These are phyloP conservation scores for Phytophthora podocarpi DNA, from an alignment of 352 stramenopile genomes.

Conservation along the genomic window DNA sequence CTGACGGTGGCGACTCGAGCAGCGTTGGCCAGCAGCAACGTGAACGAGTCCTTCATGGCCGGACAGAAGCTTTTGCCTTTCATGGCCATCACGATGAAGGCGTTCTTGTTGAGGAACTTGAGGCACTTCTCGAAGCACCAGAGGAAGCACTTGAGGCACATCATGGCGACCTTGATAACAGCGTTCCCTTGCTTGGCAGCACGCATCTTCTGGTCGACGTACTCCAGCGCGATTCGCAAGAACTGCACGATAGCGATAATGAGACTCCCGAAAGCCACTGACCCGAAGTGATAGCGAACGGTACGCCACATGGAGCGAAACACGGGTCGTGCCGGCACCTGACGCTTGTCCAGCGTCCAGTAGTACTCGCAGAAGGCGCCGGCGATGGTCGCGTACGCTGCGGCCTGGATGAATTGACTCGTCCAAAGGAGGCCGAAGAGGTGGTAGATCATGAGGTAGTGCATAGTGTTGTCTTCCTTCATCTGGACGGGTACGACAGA, in stretches of 20 bases:
- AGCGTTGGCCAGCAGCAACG: conserved; percentile 95
- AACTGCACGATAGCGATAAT: conserved; percentile 90
- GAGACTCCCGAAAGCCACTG: conserved; percentile 86
- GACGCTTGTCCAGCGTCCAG: conserved; percentile 83
- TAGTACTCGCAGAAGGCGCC: conserved; percentile 88
- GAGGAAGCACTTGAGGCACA: conserved; percentile 90
- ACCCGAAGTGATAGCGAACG: conserved; percentile 81
- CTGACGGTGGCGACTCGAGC: conserved; percentile 88
- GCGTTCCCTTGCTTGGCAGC: conserved; percentile 66
- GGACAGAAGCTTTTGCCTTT: conserved; percentile 87
- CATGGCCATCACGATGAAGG: conserved; percentile 91
- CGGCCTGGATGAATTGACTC: conserved; percentile 84
- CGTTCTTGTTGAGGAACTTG: conserved; percentile 91
- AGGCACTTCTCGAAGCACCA: conserved; percentile 91
- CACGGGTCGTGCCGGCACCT: conserved; percentile 53
- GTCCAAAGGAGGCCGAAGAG: conserved; percentile 88
- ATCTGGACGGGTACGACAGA: conserved; percentile 39
- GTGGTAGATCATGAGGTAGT: conserved; percentile 87
- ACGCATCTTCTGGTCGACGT: conserved; percentile 81
- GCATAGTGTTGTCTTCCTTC: conserved; percentile 64
- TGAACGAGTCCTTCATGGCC: conserved; percentile 94
- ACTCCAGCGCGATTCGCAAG: conserved; percentile 71
- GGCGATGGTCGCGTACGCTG: conserved; percentile 75
- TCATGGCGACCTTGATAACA: conserved; percentile 73
- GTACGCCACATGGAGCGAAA: conserved; percentile 66